Percentiles rank a stretch among this genome's conserved stretches.
Evolutionary conservation across 257 asterid species (phyloP).

Genomic region (Solanum ossicruentum): DNA sequence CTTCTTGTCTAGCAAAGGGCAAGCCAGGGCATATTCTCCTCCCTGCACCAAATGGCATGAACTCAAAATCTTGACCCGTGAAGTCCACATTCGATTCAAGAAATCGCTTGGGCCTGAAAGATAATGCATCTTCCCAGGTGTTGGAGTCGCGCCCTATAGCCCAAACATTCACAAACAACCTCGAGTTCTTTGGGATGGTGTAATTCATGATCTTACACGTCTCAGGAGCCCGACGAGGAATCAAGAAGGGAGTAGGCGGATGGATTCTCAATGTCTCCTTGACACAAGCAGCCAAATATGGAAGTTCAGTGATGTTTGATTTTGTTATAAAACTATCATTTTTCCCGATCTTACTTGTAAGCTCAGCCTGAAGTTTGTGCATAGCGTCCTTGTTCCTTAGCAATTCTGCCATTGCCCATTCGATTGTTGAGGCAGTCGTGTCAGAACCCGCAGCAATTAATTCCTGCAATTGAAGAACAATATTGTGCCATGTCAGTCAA

Average conservation of each 20-base stretch:
- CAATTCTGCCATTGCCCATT: conserved; percentile 24
- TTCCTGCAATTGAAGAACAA: background rate
- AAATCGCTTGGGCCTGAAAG: conserved; percentile 24
- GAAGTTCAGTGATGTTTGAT: background rate
- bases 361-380: conserved; percentile 8
- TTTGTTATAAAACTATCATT: background rate
- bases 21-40: conserved; percentile 42
- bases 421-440: conserved; percentile 27
- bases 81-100: conserved; percentile 12
- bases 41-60: conserved; percentile 40
- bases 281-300: conserved; percentile 28
- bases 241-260: conserved; percentile 32
- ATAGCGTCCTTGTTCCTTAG: conserved; percentile 5
- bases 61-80: conserved; percentile 32
- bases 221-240: conserved; percentile 19
- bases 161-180: conserved; percentile 17
- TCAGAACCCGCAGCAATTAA: conserved; percentile 30
- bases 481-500: background rate
- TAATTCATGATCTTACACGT: conserved; percentile 21
- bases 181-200: conserved; percentile 22
- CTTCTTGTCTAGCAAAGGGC: conserved; percentile 19
- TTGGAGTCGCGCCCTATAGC: conserved; percentile 29
- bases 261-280: conserved; percentile 39
- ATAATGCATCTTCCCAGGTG: conserved; percentile 24
- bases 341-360: background rate